phyloP scores from a whole-genome alignment of 768 basidiomycete genomes.

The Mycena floridula region DNA sequence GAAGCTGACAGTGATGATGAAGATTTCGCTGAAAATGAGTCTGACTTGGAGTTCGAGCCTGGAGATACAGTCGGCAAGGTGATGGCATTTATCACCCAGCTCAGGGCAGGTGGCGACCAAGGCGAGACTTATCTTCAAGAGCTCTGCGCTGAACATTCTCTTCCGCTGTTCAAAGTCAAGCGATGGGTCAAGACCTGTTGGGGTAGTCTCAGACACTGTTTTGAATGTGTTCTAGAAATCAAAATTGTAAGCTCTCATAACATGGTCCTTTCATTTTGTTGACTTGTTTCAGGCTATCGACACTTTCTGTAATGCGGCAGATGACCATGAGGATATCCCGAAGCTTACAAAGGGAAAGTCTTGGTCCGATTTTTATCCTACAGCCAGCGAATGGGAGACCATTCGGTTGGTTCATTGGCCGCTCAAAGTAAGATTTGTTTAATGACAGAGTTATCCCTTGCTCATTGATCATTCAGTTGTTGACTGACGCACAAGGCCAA shows the following conservation, averaged over 20 bases:
- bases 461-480: no score
- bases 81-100: conserved; percentile 12
- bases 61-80: conserved; percentile 14
- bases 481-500: no score
- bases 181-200: conserved; percentile 13
- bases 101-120: conserved; percentile 5
- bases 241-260: not conserved
- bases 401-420: no score
- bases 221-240: conserved; percentile 1
- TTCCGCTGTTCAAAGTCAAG: conserved; percentile 5
- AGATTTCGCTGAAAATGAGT: conserved; percentile 3
- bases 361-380: not conserved
- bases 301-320: not conserved
- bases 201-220: conserved; percentile 12
- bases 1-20: conserved; percentile 9
- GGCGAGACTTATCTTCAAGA: conserved; percentile 3
- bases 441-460: no score
- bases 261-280: not conserved
- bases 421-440: no score
- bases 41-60: conserved; percentile 8
- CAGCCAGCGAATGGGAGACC: not conserved
- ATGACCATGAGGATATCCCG: not conserved
- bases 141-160: conserved; percentile 2
- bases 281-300: conserved; percentile 3
- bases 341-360: not conserved